These are phyloP conservation scores for Leccinum rimulosum DNA, from an alignment of 768 basidiomycete genomes.

Conservation along the genomic window DNA sequence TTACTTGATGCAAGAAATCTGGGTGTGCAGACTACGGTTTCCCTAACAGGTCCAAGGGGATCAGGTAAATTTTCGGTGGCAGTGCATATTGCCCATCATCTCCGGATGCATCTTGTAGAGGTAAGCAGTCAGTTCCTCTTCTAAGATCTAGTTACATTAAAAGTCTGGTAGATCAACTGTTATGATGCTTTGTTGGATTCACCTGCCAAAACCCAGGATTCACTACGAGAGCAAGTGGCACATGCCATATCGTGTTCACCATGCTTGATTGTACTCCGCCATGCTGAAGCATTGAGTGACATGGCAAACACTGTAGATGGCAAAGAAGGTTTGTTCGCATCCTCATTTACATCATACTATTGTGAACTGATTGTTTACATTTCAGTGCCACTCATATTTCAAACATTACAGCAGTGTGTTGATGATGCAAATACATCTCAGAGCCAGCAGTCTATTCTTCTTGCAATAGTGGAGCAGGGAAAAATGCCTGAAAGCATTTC, in stretches of 20 bases:
- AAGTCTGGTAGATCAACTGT: slow-evolving; percentile 69
- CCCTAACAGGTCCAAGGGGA: slow-evolving; percentile 79
- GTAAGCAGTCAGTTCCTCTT: slow-evolving; percentile 34
- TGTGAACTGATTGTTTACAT: not conserved
- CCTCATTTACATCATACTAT: not conserved
- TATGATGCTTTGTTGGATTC: slow-evolving; percentile 81
- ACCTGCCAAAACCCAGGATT: slow-evolving; percentile 70
- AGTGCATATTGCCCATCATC: slow-evolving; percentile 48
- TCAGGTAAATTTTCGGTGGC: slow-evolving; percentile 76
- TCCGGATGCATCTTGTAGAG: slow-evolving; percentile 81
- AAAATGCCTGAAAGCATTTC: slow-evolving; percentile 61
- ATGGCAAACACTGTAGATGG: slow-evolving; percentile 58
- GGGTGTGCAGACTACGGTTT: slow-evolving; percentile 62
- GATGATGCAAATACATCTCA: slow-evolving; percentile 53
- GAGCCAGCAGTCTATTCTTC: slow-evolving; percentile 70
- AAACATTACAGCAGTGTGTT: slow-evolving; percentile 62
- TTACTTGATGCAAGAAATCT: slow-evolving; percentile 57
- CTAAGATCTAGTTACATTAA: not conserved
- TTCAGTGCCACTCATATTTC: slow-evolving; percentile 58
- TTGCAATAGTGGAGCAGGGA: slow-evolving; percentile 70
- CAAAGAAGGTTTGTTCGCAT: slow-evolving; percentile 46
- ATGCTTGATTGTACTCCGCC: slow-evolving; percentile 76
- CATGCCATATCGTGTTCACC: slow-evolving; percentile 78
- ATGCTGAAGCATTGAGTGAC: slow-evolving; percentile 76
- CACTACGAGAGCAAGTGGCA: slow-evolving; percentile 69